Percentiles rank a stretch among this genome's conserved stretches.
phyloP scores from a whole-genome alignment of 257 asterid species.

The Plantago major region DNA sequence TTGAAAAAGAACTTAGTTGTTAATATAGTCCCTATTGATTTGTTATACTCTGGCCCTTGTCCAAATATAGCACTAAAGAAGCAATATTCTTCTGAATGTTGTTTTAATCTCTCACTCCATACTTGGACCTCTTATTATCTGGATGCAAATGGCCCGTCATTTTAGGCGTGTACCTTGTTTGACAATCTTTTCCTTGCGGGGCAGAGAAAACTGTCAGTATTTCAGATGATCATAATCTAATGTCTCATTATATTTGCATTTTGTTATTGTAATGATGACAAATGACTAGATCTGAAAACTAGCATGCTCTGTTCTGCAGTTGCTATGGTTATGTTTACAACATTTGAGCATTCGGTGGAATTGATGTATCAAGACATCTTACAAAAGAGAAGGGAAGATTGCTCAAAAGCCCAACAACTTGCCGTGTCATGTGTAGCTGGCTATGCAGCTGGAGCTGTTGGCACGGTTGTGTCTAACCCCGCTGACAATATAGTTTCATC shows the following conservation, averaged over 20 bases:
- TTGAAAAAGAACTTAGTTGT: neutral
- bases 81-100: too few relatives aligned
- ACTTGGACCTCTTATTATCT: too few relatives aligned
- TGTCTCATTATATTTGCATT: constrained; percentile 9
- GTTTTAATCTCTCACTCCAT: too few relatives aligned
- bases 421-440: constrained; percentile 64
- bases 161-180: neutral
- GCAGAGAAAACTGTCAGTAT: neutral
- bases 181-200: neutral
- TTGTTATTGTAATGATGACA: constrained; percentile 2
- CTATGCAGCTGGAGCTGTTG: constrained; percentile 66
- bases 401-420: constrained; percentile 61
- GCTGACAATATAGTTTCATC: constrained; percentile 68
- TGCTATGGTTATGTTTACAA: constrained; percentile 71
- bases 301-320: constrained; percentile 34
- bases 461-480: constrained; percentile 64
- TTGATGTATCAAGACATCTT: constrained; percentile 39
- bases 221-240: neutral
- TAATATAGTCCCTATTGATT: neutral
- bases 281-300: constrained; percentile 3
- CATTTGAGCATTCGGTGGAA: constrained; percentile 72
- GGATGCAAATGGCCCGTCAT: neutral
- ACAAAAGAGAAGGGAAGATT: constrained; percentile 52
- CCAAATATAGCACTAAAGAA: neutral
- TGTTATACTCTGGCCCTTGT: neutral